phyloP scores from a whole-genome alignment of 345 rosid genomes.

The Gossypium ekmanianum region DNA sequence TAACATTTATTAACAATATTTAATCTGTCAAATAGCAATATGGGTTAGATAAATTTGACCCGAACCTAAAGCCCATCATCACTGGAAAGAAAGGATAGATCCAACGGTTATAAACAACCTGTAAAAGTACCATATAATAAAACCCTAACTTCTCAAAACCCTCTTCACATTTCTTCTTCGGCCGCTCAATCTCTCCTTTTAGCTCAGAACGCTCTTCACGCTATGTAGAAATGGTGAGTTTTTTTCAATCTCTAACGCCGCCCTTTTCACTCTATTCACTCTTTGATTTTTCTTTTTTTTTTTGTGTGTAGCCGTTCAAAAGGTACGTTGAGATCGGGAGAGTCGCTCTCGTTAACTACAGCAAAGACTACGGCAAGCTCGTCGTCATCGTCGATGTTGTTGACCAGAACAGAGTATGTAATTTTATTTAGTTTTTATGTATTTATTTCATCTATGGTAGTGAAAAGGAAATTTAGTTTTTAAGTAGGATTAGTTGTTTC shows the following conservation, averaged over 20 bases:
- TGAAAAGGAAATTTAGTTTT: neutral
- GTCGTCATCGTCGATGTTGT: conserved; percentile 87
- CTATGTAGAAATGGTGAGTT: conserved; percentile 32
- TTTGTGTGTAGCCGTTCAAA: conserved; percentile 60
- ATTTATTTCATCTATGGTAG: neutral
- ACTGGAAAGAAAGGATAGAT: conserved; percentile 18
- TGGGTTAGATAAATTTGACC: too few species aligned
- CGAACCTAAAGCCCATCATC: neutral
- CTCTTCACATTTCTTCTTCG: neutral
- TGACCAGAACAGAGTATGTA: conserved; percentile 74
- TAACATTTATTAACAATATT: too few species aligned
- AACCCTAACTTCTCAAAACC: conserved; percentile 25
- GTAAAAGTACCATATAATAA: neutral
- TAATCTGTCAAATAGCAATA: too few species aligned
- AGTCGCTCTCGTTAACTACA: conserved; percentile 84
- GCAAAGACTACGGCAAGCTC: conserved; percentile 76
- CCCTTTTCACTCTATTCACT: neutral
- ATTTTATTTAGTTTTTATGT: neutral
- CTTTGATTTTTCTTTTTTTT: neutral
- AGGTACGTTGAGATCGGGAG: conserved; percentile 90
- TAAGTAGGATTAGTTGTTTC: too few species aligned
- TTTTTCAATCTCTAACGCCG: neutral
- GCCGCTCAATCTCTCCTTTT: neutral
- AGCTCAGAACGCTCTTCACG: neutral
- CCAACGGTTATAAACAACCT: conserved; percentile 5